A percentile compares a stretch with the other conserved stretches of the same genome.
These are phyloP conservation scores for Juglanconis oblonga DNA, from an alignment of 2,329 filamentous ascomycete species.

Conservation along the genomic window DNA sequence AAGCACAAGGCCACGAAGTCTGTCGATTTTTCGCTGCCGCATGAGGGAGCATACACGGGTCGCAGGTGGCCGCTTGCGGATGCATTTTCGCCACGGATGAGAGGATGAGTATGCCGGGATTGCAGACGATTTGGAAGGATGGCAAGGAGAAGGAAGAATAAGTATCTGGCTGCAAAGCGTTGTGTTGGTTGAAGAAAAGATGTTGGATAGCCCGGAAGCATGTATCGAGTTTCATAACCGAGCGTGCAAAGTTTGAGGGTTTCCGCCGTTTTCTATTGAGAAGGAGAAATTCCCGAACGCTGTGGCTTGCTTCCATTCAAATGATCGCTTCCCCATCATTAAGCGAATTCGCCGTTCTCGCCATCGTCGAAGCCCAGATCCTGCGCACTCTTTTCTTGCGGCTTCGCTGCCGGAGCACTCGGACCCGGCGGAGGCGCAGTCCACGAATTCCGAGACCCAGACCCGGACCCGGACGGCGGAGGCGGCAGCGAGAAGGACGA, in stretches of 20 bases:
- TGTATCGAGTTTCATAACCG: not conserved
- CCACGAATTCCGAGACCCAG: conserved; percentile 28
- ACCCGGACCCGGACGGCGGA: conserved; percentile 50
- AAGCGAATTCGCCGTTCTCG: conserved; percentile 81
- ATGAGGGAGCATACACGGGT: not conserved
- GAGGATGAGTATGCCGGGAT: conserved; percentile 32
- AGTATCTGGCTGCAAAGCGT: not conserved
- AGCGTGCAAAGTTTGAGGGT: not conserved
- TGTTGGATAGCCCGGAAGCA: not conserved
- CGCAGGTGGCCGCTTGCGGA: conserved; percentile 18
- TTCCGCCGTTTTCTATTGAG: not conserved
- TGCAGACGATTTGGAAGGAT: conserved; percentile 26
- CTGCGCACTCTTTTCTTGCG: conserved; percentile 55
- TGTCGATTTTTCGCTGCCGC: not conserved
- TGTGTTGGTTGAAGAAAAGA: not conserved
- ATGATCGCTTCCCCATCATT: not conserved
- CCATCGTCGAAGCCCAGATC: conserved; percentile 83
- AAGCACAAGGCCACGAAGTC: not conserved
- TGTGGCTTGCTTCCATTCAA: not conserved
- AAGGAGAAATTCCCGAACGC: not conserved
- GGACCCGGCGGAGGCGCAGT: conserved; percentile 64
- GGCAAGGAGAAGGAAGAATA: conserved; percentile 12
- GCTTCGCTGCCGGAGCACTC: conserved; percentile 58
- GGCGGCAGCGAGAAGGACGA: conserved; percentile 72
- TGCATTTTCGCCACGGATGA: conserved; percentile 19